A percentile compares a stretch with the other conserved stretches of the same genome.
Conservation (phyloP, 1,139 yeast genomes). For the Arxiozyma telluris region DNA sequence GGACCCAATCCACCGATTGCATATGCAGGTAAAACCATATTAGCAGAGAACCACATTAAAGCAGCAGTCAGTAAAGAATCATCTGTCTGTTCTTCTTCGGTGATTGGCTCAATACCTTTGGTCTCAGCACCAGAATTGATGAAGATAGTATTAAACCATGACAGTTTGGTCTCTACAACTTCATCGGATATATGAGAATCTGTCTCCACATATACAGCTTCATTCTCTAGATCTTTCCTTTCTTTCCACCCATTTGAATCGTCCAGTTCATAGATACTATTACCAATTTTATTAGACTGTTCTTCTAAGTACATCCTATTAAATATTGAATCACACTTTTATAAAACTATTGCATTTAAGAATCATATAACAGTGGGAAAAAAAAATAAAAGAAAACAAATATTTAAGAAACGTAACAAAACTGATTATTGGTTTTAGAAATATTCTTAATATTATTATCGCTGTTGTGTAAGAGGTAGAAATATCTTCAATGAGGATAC, state of each 20-base stretch:
- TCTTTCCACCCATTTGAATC: background rate
- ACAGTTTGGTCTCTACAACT: slow-evolving; percentile 14
- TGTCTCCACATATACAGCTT: slow-evolving; percentile 3
- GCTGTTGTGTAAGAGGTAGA: background rate
- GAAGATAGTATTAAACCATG: slow-evolving; percentile 32
- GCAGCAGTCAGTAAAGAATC: slow-evolving; percentile 60
- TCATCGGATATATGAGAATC: slow-evolving; percentile 9
- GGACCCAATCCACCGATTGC: slow-evolving; percentile 77
- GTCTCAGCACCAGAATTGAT: slow-evolving; percentile 37
- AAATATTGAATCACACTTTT: background rate
- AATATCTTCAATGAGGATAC: background rate
- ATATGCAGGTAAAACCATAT: slow-evolving; percentile 77
- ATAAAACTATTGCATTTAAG: background rate
- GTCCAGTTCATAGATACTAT: background rate
- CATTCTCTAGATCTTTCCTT: background rate
- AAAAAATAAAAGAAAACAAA: background rate
- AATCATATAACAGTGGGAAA: background rate
- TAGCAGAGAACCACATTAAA: slow-evolving; percentile 90
- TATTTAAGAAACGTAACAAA: background rate
- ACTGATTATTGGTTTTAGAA: no score
- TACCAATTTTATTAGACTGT: background rate
- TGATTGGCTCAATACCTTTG: slow-evolving; percentile 41
- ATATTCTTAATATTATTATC: no score
- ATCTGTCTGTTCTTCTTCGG: slow-evolving; percentile 41
- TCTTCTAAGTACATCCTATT: background rate